Conservation (phyloP, 2,329 filamentous ascomycete species). For the Exophiala viscosa region DNA sequence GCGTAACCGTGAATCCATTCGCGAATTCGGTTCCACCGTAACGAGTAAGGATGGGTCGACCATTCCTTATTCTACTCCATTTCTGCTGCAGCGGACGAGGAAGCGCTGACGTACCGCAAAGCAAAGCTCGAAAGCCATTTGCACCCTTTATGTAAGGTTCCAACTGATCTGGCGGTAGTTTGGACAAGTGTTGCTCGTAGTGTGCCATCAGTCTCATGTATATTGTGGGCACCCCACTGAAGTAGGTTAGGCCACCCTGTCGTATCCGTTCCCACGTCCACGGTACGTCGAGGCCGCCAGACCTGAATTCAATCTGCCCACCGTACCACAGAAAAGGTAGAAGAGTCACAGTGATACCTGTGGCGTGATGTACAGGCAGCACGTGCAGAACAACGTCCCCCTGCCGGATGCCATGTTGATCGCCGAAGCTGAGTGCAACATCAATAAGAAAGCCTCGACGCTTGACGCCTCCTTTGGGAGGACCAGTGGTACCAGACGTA, state of each 20-base stretch:
- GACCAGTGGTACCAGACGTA: constrained; percentile 55
- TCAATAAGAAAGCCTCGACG: constrained; percentile 24
- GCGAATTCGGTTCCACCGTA: constrained; percentile 46
- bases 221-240: constrained; percentile 40
- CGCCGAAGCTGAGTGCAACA: constrained; percentile 19
- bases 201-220: constrained; percentile 39
- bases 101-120: constrained; percentile 43
- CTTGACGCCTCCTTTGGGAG: constrained; percentile 56
- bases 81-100: constrained; percentile 49
- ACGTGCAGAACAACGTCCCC: constrained; percentile 35
- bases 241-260: constrained; percentile 33
- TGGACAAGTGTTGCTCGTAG: constrained; percentile 18
- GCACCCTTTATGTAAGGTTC: constrained; percentile 43
- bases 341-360: constrained; percentile 27
- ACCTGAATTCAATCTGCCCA: constrained; percentile 41
- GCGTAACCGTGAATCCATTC: constrained; percentile 38
- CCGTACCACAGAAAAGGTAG: constrained; percentile 36
- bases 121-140: constrained; percentile 14
- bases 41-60: constrained; percentile 39
- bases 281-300: constrained; percentile 33
- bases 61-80: constrained; percentile 41
- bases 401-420: constrained; percentile 29
- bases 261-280: constrained; percentile 38
- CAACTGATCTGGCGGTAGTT: constrained; percentile 16
- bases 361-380: constrained; percentile 33